Evolutionary conservation across 2,329 filamentous ascomycete species (phyloP).

Genomic region (Pseudocercospora ulei): DNA sequence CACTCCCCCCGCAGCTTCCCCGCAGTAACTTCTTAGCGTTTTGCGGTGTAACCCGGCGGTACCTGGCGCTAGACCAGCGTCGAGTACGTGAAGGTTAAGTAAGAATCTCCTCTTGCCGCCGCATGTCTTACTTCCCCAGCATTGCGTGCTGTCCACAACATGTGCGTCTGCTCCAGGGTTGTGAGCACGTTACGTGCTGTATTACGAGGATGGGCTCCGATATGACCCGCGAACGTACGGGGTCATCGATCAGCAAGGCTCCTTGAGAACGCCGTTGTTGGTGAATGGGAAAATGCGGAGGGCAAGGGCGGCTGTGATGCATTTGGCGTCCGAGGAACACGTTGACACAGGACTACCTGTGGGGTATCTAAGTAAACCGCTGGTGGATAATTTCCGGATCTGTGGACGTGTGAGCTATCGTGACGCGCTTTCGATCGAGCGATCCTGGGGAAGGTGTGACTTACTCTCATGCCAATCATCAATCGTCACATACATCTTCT

Average conservation of each 20-base stretch:
- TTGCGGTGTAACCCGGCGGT: constrained; percentile 11
- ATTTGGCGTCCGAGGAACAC: constrained; percentile 9
- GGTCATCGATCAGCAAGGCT: constrained; percentile 1
- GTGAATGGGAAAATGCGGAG: constrained; percentile 5
- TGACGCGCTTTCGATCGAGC: constrained; percentile 10
- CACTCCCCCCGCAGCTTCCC: constrained; percentile 7
- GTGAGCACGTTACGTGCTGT: not conserved
- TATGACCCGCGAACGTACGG: not conserved
- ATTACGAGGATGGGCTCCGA: not conserved
- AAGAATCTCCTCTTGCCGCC: constrained; percentile 11
- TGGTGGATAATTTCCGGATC: constrained; percentile 96
- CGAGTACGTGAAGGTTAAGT: constrained; percentile 19
- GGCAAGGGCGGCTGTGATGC: constrained; percentile 6
- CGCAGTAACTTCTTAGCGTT: constrained; percentile 10
- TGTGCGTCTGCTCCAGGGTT: constrained; percentile 1
- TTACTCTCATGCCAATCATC: constrained; percentile 94
- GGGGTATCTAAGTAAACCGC: constrained; percentile 64
- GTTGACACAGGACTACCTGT: constrained; percentile 7
- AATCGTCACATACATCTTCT: constrained; percentile 99
- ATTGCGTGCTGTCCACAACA: constrained; percentile 9
- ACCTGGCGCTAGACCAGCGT: constrained; percentile 13
- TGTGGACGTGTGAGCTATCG: constrained; percentile 20
- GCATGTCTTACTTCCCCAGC: constrained; percentile 6
- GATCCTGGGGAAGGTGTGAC: constrained; percentile 17
- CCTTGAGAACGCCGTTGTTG: constrained; percentile 3